A percentile compares a stretch with the other conserved stretches of the same genome.
phyloP scores from a whole-genome alignment of 139 green algal species.

The Chlamydomonas asymmetrica region DNA sequence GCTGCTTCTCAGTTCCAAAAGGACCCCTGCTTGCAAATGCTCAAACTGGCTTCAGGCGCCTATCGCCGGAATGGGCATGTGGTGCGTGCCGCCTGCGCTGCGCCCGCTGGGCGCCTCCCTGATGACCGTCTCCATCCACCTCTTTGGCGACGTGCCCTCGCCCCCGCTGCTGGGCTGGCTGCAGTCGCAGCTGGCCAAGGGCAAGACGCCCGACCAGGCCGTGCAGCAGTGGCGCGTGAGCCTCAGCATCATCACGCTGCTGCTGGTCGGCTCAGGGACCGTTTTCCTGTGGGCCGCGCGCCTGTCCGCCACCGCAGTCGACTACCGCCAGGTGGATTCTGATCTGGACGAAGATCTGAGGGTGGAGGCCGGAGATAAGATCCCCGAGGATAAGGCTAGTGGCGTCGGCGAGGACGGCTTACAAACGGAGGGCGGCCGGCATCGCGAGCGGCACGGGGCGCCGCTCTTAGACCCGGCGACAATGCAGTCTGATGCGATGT shows the following conservation, averaged over 20 bases:
- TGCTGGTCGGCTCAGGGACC: conserved; percentile 43
- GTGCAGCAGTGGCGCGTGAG: conserved; percentile 54
- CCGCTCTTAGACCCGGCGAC: too few species aligned
- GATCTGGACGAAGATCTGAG: too few species aligned
- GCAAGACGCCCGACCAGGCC: conserved; percentile 21
- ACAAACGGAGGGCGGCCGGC: too few species aligned
- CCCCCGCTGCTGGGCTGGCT: conserved; percentile 82
- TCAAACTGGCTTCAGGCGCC: conserved; percentile 68
- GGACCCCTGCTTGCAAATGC: too few species aligned
- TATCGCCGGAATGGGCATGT: conserved; percentile 73
- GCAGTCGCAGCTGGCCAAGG: conserved; percentile 51
- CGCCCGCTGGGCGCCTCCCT: conserved; percentile 81
- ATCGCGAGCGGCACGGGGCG: too few species aligned
- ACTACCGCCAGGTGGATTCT: too few species aligned
- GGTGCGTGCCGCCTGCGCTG: conserved; percentile 80
- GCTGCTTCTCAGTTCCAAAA: too few species aligned
- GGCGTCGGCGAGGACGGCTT: too few species aligned
- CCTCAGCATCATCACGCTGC: conserved; percentile 46
- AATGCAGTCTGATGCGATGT: too few species aligned
- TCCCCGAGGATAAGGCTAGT: too few species aligned
- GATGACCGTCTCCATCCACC: conserved; percentile 83
- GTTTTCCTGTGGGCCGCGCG: conserved; percentile 37
- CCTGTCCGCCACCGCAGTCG: conserved; percentile 8
- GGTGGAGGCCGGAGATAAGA: too few species aligned
- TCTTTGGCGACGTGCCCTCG: conserved; percentile 93